Base-by-base conservation (phyloP, 768 basidiomycete genomes). In the Favolaschia claudopus region DNA sequence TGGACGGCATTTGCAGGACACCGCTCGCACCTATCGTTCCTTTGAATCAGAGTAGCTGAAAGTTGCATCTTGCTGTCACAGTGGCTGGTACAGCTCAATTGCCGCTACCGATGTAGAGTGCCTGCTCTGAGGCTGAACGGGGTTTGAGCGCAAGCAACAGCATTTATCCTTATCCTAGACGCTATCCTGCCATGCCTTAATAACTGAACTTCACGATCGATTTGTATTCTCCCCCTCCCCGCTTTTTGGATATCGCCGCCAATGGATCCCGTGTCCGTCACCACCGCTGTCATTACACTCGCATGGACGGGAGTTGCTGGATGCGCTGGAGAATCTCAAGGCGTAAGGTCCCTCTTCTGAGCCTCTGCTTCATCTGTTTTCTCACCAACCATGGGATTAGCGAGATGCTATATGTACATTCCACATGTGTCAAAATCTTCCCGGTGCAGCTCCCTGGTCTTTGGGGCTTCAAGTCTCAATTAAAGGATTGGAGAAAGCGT, bases 401-500 rank as follows among this genome's bases (percentile, higher is more conserved):
- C 2, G 46, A 55, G 8, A 60, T 60, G 58, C 20, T 60, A 2
- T 32, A 49, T 13, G 45, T 54, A 8, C 46, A 34, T 39, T 45
- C 42, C 8, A 19, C 33, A 2, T 54, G 51, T n/a, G 9, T 7
- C 5, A 20, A 42, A 5, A 48, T 60, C 7, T 15, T 19, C 20
- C 45, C 24, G n/a, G 45, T 36, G 27, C 36, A 7, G 7, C 1
- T 3, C 6, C 37, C 37, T 9, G 52, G 60, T 0, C 14, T 61
- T 3, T 39, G 60, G 20, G 27, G 27, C 0, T 36, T 61, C 14
- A 27, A 25, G n/a, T 38, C 47, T 6, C 51, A 61, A 37, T 0
- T 61, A 28, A 55, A 56, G 38, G 39, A 14, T 5, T 63, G 62
- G 62, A 25, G 45, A 3, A 59, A 63, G 45, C 58, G 57, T 1